Evolutionary conservation across 140 eudicot species (phyloP).

Genomic region (Cichorium intybus): DNA sequence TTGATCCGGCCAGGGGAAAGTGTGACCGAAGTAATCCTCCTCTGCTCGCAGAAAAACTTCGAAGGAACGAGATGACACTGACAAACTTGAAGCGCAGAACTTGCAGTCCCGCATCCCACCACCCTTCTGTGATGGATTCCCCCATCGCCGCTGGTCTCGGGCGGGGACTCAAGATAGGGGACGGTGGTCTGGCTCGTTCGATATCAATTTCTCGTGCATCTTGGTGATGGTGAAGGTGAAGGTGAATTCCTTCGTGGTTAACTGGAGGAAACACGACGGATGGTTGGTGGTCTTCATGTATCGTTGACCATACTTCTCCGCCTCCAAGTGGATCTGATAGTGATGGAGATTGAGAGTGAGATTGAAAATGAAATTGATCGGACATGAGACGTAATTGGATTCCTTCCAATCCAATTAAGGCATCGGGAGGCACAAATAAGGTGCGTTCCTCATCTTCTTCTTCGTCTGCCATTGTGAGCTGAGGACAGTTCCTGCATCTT

Average conservation of each 20-base stretch:
- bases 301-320: conserved; percentile 15
- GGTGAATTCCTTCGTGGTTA: conserved; percentile 61
- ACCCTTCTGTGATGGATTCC: not conserved
- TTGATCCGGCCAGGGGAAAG: conserved; percentile 25
- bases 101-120: conserved; percentile 28
- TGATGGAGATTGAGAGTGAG: conserved; percentile 8
- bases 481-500: not conserved
- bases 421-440: not conserved
- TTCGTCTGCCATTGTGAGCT: conserved; percentile 21
- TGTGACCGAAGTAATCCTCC: conserved; percentile 8
- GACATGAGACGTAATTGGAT: conserved; percentile 1
- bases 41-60: conserved; percentile 11
- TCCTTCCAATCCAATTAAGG: conserved; percentile 22
- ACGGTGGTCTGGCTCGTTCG: conserved; percentile 20
- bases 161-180: conserved; percentile 18
- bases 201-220: conserved; percentile 4
- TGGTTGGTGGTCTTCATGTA: conserved; percentile 13
- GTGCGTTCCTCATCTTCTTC: conserved; percentile 11
- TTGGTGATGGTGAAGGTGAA: conserved; percentile 17
- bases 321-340: conserved; percentile 15
- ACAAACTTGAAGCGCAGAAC: conserved; percentile 22
- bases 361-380: not conserved
- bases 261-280: conserved; percentile 55
- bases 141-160: conserved; percentile 5
- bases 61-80: not conserved